Evolutionary conservation across 139 green algal species (phyloP), one percentile per base, ranked within the genome.

Genomic region (Picochlorum sp.): DNA sequence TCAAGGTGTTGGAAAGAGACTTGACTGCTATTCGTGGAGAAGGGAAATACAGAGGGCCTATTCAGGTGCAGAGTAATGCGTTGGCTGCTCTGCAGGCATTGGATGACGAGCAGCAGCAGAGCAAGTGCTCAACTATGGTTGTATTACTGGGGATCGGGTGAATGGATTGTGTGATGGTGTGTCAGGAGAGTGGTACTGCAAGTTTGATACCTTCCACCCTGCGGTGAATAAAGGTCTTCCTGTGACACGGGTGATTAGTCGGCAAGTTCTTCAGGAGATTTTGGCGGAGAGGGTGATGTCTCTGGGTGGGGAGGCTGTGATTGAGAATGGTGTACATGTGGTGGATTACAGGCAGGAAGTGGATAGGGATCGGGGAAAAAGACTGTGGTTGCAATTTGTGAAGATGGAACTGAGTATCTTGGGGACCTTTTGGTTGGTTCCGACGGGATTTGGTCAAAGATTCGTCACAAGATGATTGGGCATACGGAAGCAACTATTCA

Each of bases 131-230:
- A 52, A 61, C 7, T 50, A 74, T 34, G 89, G 89, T 20, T 91
- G 84, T 73, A 85, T 95, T 50, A 96, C 89, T 5, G 89, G 89
- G 1, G 89, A 96, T 77, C 69, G 89, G 16, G 81, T 96, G 68
- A 96, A 96, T 62, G 89, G 89, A 18, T 77, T 96, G 16, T 90
- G 81, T 63, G 89, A 96, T 62, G 89, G 89, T 54, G 68, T 90
- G 18, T 88, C 85, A 1, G 89, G 89, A n/a, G 88, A 96, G 45
- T 96, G 89, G 89, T 97, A 97, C 63, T 67, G 92, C 71, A 97
- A 98, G 81, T 97, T 97, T 68, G 92, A 97, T 79, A 97, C 92
- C 2, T 97, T 88, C 79, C 87, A 93, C 62, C 88, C 92, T 6
- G 91, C 91, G 8, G 90, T 89, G 18, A 76, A 90, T 45, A 79